phyloP scores from a whole-genome alignment of 2,329 filamentous ascomycete genomes.

The Neofusicoccum laricinum region DNA sequence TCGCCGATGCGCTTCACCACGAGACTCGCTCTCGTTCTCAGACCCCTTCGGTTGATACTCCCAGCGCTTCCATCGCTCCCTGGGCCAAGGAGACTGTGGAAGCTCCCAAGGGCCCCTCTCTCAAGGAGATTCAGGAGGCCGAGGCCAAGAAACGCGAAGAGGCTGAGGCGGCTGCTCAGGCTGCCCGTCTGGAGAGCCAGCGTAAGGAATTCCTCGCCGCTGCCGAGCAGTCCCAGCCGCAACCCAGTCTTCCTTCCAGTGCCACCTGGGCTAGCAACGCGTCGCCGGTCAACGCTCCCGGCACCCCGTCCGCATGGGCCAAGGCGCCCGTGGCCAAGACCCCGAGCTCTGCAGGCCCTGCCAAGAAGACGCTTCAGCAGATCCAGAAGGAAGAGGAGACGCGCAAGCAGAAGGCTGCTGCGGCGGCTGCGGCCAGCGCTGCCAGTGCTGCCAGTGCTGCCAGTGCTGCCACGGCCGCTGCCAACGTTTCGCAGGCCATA shows the following conservation, averaged over 20 bases:
- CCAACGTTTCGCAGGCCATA: conserved; percentile 18
- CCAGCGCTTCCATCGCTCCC: conserved; percentile 74
- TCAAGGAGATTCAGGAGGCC: conserved; percentile 95
- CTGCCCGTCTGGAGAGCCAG: conserved; percentile 70
- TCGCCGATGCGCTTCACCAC: conserved; percentile 69
- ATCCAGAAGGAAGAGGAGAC: conserved; percentile 96
- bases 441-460: conserved; percentile 43
- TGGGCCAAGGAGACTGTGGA: conserved; percentile 86
- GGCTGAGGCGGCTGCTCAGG: conserved; percentile 75
- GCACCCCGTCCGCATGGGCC: conserved; percentile 58
- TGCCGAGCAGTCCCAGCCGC: conserved; percentile 57
- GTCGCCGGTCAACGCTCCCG: conserved; percentile 64
- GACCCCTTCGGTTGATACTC: conserved; percentile 66
- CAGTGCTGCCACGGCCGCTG: conserved; percentile 34
- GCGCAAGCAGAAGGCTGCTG: conserved; percentile 72
- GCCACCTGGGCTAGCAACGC: conserved; percentile 81
- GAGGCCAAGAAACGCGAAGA: conserved; percentile 92
- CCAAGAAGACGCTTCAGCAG: conserved; percentile 88
- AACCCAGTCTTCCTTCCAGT: conserved; percentile 77
- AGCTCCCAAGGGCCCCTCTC: conserved; percentile 76
- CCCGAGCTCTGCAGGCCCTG: conserved; percentile 36
- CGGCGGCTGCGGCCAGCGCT: conserved; percentile 46
- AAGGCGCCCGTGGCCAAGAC: conserved; percentile 54
- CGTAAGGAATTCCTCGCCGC: conserved; percentile 74
- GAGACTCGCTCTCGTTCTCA: conserved; percentile 72